Evolutionary conservation across 1,139 yeast species (phyloP).

Genomic region (Zygosaccharomyces pseudobailii): DNA sequence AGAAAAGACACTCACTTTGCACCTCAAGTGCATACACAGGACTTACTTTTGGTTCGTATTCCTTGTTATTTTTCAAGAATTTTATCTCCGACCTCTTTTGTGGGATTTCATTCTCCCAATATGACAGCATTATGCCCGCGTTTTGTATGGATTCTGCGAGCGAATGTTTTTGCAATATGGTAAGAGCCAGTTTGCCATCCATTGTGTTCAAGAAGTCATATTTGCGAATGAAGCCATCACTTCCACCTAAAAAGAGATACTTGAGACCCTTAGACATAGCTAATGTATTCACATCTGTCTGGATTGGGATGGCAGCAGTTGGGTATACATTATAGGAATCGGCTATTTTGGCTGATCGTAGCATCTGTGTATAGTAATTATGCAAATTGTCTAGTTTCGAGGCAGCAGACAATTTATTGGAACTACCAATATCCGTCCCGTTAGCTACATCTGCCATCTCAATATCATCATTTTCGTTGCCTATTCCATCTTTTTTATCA

Average conservation of each 20-base stretch:
- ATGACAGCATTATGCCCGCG: slow-evolving; percentile 77
- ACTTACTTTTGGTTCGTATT: slow-evolving; percentile 63
- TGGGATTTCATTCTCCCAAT: slow-evolving; percentile 97
- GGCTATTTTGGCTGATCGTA: slow-evolving; percentile 43
- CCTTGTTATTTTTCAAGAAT: slow-evolving; percentile 36
- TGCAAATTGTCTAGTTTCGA: slow-evolving; percentile 29
- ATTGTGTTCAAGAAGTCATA: slow-evolving; percentile 82
- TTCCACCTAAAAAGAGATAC: slow-evolving; percentile 93
- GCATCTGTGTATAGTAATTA: slow-evolving; percentile 39
- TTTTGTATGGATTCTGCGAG: slow-evolving; percentile 78
- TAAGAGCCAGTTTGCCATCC: slow-evolving; percentile 84
- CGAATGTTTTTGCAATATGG: slow-evolving; percentile 88
- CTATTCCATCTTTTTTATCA: slow-evolving; percentile 16
- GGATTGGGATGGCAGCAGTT: slow-evolving; percentile 67
- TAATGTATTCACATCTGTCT: slow-evolving; percentile 67
- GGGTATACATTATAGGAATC: slow-evolving; percentile 57
- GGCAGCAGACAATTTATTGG: slow-evolving; percentile 9
- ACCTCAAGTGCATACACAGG: slow-evolving; percentile 88
- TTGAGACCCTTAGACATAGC: slow-evolving; percentile 79
- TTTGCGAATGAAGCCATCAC: slow-evolving; percentile 88
- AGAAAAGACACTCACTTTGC: slow-evolving; percentile 79
- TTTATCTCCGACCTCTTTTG: slow-evolving; percentile 44
- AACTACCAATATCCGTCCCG: neutral
- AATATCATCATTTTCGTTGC: slow-evolving; percentile 7
- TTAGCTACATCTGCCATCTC: slow-evolving; percentile 16